These are phyloP conservation scores for Adansonia grandidieri DNA, from an alignment of 441 rosid genomes.

Conservation along the genomic window DNA sequence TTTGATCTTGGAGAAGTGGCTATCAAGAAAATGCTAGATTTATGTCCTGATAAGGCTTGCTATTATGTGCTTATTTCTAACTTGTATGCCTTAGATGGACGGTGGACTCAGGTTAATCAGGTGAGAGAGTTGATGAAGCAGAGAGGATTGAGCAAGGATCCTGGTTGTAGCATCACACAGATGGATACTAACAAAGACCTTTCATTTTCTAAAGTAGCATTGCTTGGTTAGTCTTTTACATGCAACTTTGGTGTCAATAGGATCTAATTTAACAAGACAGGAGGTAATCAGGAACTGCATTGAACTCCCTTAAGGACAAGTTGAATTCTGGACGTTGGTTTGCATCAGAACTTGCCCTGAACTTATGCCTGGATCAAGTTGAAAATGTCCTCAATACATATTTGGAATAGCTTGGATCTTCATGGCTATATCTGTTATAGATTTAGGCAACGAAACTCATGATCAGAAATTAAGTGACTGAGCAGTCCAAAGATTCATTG, in stretches of 20 bases:
- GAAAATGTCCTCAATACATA: neutral
- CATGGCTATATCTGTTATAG: neutral
- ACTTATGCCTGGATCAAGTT: neutral
- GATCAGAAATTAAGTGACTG: neutral
- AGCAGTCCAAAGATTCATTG: neutral
- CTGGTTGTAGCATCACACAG: constrained; percentile 61
- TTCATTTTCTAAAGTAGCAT: constrained; percentile 34
- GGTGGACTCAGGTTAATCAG: constrained; percentile 69
- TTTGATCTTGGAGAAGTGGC: constrained; percentile 79
- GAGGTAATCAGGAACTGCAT: neutral
- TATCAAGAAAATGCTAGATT: constrained; percentile 61
- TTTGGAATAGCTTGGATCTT: neutral
- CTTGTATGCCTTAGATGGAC: constrained; percentile 79
- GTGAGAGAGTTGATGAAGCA: constrained; percentile 70
- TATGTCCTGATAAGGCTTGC: constrained; percentile 68
- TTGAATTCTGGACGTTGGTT: neutral
- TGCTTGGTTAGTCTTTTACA: constrained; percentile 33
- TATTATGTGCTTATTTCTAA: constrained; percentile 78
- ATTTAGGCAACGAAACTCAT: neutral
- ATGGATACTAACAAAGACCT: constrained; percentile 36
- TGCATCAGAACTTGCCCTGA: neutral
- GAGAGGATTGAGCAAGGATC: constrained; percentile 56
- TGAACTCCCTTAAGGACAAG: neutral
- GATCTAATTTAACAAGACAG: neutral
- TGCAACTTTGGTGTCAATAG: neutral